Base-by-base conservation (phyloP, 2,329 filamentous ascomycete species). In the Sphaerulina musiva region DNA sequence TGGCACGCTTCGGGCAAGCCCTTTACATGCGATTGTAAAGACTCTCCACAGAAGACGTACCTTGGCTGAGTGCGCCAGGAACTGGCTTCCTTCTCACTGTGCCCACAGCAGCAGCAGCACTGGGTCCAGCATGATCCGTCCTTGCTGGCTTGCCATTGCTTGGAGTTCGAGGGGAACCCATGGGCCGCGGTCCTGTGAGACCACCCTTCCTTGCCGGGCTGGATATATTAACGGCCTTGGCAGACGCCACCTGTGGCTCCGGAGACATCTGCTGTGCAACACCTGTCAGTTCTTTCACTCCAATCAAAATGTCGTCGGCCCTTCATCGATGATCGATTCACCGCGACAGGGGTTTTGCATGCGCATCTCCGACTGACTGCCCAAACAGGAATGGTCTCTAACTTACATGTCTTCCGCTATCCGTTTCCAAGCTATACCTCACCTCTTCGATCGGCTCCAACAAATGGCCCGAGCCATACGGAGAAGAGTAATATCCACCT, bases 391-490 rank as follows among this genome's bases (percentile, higher is more conserved):
- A 42, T 41, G 23, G 48, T 31, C 42, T 31, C 42, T 38, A 53
- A 61, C 62, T 62, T 54, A 66, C 64, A 45, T 60, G 53, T 45
- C 48, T 34, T 14, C 67, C 66, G 42, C 62, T 69, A 49, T 78
- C 75, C 7, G 74, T 77, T 66, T 78, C 75, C 7, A 78, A 68
- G 50, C 71, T 74, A 59, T 77, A 76, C 41, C 76, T 64, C 36
- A 77, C 74, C 64, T 78, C 76, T 56, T 75, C 72, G 55, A 78
- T 78, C n/a, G 76, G 76, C 54, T 75, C 75, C 29, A 78, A 65
- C 17, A 71, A 57, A 54, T 71, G 69, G 3, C 69, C 69, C 4
- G 66, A 69, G 32, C 69, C 69, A 26, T 67, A 67, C 6, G 69
- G 69, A 12, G 63, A 66, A 38, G 64, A 64, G 57, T 72, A 71